Percentiles rank a stretch among this genome's conserved stretches.
phyloP scores from a whole-genome alignment of 2,329 filamentous ascomycete genomes.

The Talaromyces islandicus region DNA sequence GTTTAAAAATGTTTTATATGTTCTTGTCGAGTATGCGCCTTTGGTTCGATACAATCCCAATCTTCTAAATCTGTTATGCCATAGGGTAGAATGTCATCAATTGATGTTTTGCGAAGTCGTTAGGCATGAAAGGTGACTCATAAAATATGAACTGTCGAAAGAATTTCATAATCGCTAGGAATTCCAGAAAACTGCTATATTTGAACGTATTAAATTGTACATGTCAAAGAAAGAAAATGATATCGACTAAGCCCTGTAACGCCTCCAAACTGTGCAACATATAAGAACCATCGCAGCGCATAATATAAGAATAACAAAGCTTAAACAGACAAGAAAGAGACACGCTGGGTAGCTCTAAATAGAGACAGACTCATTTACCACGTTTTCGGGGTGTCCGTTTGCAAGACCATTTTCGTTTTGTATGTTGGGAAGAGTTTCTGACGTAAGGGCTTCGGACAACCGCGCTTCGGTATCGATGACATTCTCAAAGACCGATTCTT shows the following conservation, averaged over 20 bases:
- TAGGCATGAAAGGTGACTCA: background rate
- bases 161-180: too few relatives aligned
- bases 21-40: too few relatives aligned
- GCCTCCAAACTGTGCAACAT: background rate
- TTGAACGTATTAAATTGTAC: background rate
- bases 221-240: background rate
- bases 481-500: conserved; percentile 39
- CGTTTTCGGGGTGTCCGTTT: conserved; percentile 9
- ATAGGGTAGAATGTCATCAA: too few relatives aligned
- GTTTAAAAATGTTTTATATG: too few relatives aligned
- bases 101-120: background rate
- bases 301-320: background rate
- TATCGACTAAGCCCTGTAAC: background rate
- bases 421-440: conserved; percentile 22
- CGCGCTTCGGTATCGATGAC: conserved; percentile 36
- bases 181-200: background rate
- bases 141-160: background rate
- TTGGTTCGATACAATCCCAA: too few relatives aligned
- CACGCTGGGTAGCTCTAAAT: background rate
- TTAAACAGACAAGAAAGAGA: background rate
- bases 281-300: background rate
- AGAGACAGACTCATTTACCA: conserved; percentile 4
- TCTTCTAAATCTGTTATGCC: too few relatives aligned
- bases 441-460: conserved; percentile 28
- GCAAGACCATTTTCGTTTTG: conserved; percentile 8